Percentiles rank a stretch among this genome's conserved stretches.
Evolutionary conservation across 768 basidiomycete genomes (phyloP).

Genomic region (Roridomyces roridus): DNA sequence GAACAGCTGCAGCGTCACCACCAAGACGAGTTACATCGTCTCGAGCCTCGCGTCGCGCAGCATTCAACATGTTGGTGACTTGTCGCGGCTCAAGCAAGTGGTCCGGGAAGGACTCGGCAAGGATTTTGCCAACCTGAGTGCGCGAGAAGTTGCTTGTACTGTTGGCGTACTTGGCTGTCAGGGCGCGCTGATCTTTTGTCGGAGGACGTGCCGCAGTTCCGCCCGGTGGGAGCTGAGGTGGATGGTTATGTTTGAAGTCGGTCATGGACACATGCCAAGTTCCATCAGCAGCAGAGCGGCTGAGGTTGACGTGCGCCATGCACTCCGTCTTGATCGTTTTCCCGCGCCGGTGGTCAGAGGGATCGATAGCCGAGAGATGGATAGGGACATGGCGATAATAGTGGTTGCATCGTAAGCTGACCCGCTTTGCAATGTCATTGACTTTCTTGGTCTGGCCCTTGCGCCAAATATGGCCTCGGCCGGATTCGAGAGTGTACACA

Average conservation of each 20-base stretch:
- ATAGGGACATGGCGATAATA: not conserved
- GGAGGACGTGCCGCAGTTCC: constrained; percentile 15
- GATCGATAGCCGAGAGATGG: constrained; percentile 24
- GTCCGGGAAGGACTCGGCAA: constrained; percentile 7
- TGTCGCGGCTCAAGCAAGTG: constrained; percentile 13
- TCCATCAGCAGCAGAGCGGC: not conserved
- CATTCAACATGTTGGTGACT: constrained; percentile 8
- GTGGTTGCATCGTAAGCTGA: constrained; percentile 29
- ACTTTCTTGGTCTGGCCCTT: constrained; percentile 20
- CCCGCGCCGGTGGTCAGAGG: constrained; percentile 20
- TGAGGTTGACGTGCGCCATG: constrained; percentile 32
- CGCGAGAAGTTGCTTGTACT: constrained; percentile 19
- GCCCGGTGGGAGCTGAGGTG: constrained; percentile 23
- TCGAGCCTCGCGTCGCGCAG: not conserved
- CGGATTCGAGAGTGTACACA: constrained; percentile 14
- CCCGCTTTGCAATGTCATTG: not conserved
- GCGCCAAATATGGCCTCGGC: constrained; percentile 26
- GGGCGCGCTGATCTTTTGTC: constrained; percentile 21
- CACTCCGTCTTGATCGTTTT: constrained; percentile 27
- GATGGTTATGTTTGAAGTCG: constrained; percentile 33
- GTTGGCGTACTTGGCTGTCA: constrained; percentile 11
- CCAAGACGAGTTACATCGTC: not conserved
- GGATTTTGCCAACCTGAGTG: constrained; percentile 22
- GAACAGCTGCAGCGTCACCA: not conserved
- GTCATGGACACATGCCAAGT: constrained; percentile 25